These are phyloP conservation scores for Apocynum venetum DNA, from an alignment of 257 asterid genomes.

Conservation along the genomic window DNA sequence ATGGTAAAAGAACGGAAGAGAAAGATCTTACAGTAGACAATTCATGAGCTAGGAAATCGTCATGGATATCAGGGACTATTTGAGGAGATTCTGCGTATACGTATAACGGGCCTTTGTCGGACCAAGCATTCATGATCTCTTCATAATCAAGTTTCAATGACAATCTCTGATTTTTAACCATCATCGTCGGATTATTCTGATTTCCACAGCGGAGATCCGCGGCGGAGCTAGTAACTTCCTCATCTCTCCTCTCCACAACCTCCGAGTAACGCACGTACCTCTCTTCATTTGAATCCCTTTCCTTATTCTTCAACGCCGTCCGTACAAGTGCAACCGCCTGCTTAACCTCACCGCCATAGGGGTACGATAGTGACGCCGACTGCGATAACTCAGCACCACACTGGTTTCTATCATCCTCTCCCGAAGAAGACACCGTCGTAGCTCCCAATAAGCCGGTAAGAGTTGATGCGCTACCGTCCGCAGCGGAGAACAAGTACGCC, in stretches of 20 bases:
- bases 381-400: conserved; percentile 27
- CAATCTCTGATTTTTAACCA: conserved; percentile 28
- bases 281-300: conserved; percentile 71
- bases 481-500: conserved; percentile 60
- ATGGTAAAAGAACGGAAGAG: not conserved
- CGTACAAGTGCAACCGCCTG: conserved; percentile 61
- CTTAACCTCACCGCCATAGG: conserved; percentile 20
- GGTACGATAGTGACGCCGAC: not conserved
- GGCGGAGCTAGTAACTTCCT: conserved; percentile 78
- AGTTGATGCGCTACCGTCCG: conserved; percentile 62
- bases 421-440: conserved; percentile 32
- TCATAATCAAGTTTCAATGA: conserved; percentile 84
- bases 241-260: conserved; percentile 75
- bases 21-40: conserved; percentile 31
- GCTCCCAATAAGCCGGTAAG: conserved; percentile 57
- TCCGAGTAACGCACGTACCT: conserved; percentile 86
- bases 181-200: not conserved
- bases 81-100: conserved; percentile 46
- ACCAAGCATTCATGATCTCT: conserved; percentile 82
- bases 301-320: conserved; percentile 67
- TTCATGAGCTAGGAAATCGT: conserved; percentile 26
- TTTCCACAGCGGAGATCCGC: conserved; percentile 27
- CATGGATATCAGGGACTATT: conserved; percentile 63
- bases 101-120: conserved; percentile 68
- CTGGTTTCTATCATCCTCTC: conserved; percentile 27